Evolutionary conservation across 2,329 filamentous ascomycete genomes (phyloP), one percentile per base, ranked within the genome.

Genomic region (Emericellopsis cladophorae): DNA sequence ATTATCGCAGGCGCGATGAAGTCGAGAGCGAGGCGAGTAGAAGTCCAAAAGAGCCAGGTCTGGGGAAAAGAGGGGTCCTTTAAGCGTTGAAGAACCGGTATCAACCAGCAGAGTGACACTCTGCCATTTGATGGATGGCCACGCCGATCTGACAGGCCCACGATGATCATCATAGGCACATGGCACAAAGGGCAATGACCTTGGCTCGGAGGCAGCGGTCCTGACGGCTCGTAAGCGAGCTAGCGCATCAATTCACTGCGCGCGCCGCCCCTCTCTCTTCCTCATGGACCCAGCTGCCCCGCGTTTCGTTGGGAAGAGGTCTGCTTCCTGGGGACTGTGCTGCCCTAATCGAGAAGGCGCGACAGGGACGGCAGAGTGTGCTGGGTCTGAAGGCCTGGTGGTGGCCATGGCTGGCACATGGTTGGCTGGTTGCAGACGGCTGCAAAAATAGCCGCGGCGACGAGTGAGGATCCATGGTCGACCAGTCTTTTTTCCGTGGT

Each of bases 211-310:
- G 18, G 18, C 18, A 21, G 18, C 18, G n/a, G 34, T 36, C 18
- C 34, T 16, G 34, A 12, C 37, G 21, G 14, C 26, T 23, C 6
- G 37, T 14, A 31, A 14, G 37, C 29, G 37, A 31, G 14, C 18
- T 39, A 29, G 12, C 26, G 36, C 36, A 15, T 38, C 24, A 12
- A 5, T 15, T 32, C 31, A 11, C 32, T 5, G 32, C 9, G n/a
- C 32, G n/a, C 32, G n/a, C 32, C n/a, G n/a, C 9, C n/a, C 18
- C 32, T 32, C 31, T 32, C 32, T 35, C 32, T 35, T 15, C n/a
- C 32, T 9, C n/a, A 35, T 15, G n/a, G 32, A n/a, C 36, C 21
- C n/a, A 37, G 36, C n/a, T 39, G 37, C 37, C 37, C 37, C 37
- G 37, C 37, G 37, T 39, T 39, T 39, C 24, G 37, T 9, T 29